Conservation (phyloP, 306 rosid genomes). For the Begonia masoniana region DNA sequence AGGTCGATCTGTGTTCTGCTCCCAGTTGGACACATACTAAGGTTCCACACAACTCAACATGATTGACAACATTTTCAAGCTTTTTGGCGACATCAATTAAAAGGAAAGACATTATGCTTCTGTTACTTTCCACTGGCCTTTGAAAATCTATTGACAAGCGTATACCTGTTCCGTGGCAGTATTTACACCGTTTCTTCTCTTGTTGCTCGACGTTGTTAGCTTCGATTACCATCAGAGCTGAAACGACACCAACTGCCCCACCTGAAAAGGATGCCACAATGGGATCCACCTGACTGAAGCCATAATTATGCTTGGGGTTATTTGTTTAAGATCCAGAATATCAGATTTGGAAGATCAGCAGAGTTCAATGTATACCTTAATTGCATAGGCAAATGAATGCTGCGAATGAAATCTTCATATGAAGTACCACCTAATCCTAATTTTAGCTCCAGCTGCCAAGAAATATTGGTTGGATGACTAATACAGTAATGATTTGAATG, state of each 20-base stretch:
- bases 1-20: too few species aligned
- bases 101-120: too few species aligned
- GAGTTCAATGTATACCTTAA: slow-evolving; percentile 39
- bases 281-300: slow-evolving; percentile 85
- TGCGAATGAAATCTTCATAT: slow-evolving; percentile 88
- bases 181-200: slow-evolving; percentile 88
- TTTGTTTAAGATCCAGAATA: slow-evolving; percentile 1
- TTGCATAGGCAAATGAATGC: slow-evolving; percentile 76
- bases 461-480: slow-evolving; percentile 13
- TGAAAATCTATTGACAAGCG: not conserved
- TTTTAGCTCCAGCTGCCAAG: slow-evolving; percentile 79
- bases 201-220: slow-evolving; percentile 86
- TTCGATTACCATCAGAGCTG: slow-evolving; percentile 89
- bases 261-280: slow-evolving; percentile 96
- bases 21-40: too few species aligned
- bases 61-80: too few species aligned
- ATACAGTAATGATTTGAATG: not conserved
- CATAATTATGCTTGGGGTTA: too few species aligned
- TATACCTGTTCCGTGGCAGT: slow-evolving; percentile 84
- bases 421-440: slow-evolving; percentile 88
- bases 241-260: slow-evolving; percentile 92
- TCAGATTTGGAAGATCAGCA: slow-evolving; percentile 1
- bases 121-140: too few species aligned
- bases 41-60: too few species aligned
- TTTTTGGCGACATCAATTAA: too few species aligned